Evolutionary conservation across 163 green algal species (phyloP), one percentile per base, ranked within the genome.

Genomic region (Scenedesmus sp.): DNA sequence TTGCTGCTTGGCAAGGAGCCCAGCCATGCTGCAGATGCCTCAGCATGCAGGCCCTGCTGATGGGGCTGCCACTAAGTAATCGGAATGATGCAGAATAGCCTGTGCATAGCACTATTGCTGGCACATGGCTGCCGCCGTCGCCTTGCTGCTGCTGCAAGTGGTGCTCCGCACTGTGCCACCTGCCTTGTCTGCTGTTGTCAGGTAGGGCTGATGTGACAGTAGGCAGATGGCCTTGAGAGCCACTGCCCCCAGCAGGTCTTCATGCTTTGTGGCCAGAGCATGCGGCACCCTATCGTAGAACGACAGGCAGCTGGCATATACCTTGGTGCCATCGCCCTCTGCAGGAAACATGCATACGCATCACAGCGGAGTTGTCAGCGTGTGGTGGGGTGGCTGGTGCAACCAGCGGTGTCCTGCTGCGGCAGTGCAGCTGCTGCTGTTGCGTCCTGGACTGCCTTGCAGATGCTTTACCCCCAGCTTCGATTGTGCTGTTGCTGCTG

Each of bases 301-400:
- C 18, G 84, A 67, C 1, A 96, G 90, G 82, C 91, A 94, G 34
- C 88, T 87, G 5, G 88, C 94, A 90, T 95, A 95, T 20, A 95
- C 54, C 67, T 92, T 82, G 18, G 82, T 92, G 76, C 94, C 94
- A 59, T 94, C 88, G 46, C 93, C 94, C 56, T 94, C 94, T 96
- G 93, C 83, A 82, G 60, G 60, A 18, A 59, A 55, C 1, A 18
- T 2, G 1, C 0, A 55, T 8, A 52, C 12, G 12, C 70, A 79
- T 12, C 16, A 16, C 82, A 70, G 13, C 16, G n/a, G 10, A 2
- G 34, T 4, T 2, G 7, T 86, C 2, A 26, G 52, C 52, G 1
- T 26, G 15, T 62, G 2, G 1, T 46, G 34, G 34, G 34, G 34
- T 46, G 34, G 34, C 34, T 46, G 34, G 34, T 46, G 34, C 34